phyloP scores from a whole-genome alignment of 1,139 yeast genomes.

The Geotrichum restrictum region DNA sequence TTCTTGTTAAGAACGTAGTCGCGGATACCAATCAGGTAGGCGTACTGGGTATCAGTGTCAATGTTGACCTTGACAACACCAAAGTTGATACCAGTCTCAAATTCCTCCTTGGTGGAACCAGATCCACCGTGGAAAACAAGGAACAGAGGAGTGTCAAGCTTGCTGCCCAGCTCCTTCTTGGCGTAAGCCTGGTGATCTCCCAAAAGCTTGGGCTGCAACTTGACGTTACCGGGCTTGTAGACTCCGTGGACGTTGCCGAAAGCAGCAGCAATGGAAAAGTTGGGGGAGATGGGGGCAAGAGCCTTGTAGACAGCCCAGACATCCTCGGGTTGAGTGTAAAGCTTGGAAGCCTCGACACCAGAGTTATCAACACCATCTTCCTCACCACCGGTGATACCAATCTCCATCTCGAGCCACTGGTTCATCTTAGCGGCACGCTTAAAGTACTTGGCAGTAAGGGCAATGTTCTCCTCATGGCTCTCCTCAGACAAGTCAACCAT shows the following conservation, averaged over 20 bases:
- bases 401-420: conserved; percentile 99
- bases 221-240: conserved; percentile 98
- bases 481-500: conserved; percentile 98
- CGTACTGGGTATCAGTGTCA: conserved; percentile 98
- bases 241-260: conserved; percentile 99
- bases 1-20: conserved; percentile 93
- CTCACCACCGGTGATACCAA: conserved; percentile 99
- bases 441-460: conserved; percentile 91
- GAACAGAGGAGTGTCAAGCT: conserved; percentile 73
- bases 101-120: conserved; percentile 90
- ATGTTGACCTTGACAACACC: conserved; percentile 99
- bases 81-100: conserved; percentile 79
- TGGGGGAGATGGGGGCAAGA: conserved; percentile 85
- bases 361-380: conserved; percentile 99
- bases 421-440: conserved; percentile 87
- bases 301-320: conserved; percentile 90
- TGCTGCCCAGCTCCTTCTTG: conserved; percentile 56
- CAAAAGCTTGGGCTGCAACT: conserved; percentile 84
- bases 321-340: conserved; percentile 95
- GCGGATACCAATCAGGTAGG: conserved; percentile 94
- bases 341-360: conserved; percentile 76
- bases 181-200: conserved; percentile 91
- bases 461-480: conserved; percentile 91
- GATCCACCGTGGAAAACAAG: conserved; percentile 99
- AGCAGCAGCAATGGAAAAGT: conserved; percentile 99